These are phyloP conservation scores for Bocquillonia castaneifolia DNA, from an alignment of 441 rosid genomes.

Conservation along the genomic window DNA sequence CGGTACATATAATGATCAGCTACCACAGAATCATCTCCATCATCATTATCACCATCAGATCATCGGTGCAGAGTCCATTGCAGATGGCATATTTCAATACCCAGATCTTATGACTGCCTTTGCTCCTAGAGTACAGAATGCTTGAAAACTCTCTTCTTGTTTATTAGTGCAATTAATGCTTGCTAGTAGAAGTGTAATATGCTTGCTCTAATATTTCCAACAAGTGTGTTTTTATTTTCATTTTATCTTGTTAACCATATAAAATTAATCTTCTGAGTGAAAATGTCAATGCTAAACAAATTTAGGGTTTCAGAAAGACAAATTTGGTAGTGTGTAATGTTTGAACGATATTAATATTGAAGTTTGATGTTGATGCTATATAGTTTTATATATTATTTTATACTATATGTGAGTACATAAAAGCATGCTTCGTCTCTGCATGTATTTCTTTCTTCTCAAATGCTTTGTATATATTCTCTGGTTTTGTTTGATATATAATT, in stretches of 20 bases:
- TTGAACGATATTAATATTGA: neutral
- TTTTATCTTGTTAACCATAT: neutral
- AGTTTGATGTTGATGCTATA: neutral
- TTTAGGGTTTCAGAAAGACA: neutral
- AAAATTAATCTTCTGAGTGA: neutral
- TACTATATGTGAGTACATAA: neutral
- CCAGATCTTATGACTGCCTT: constrained; percentile 32
- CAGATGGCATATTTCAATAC: constrained; percentile 36
- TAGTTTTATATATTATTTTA: neutral
- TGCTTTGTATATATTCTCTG: neutral
- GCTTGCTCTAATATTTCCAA: no score
- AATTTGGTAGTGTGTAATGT: no score
- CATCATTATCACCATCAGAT: constrained; percentile 19
- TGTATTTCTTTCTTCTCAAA: neutral
- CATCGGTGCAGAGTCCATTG: constrained; percentile 23
- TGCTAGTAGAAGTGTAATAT: neutral
- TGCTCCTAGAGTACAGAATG: constrained; percentile 41
- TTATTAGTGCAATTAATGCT: neutral
- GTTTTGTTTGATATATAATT: neutral
- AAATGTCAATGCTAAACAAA: neutral
- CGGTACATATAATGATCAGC: constrained; percentile 3
- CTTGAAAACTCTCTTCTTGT: constrained; percentile 11
- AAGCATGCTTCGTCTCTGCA: constrained; percentile 1
- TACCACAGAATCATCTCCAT: constrained; percentile 1
- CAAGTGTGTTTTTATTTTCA: no score